Evolutionary conservation across 306 rosid genomes (phyloP).

Genomic region (Abrus pulchellus): DNA sequence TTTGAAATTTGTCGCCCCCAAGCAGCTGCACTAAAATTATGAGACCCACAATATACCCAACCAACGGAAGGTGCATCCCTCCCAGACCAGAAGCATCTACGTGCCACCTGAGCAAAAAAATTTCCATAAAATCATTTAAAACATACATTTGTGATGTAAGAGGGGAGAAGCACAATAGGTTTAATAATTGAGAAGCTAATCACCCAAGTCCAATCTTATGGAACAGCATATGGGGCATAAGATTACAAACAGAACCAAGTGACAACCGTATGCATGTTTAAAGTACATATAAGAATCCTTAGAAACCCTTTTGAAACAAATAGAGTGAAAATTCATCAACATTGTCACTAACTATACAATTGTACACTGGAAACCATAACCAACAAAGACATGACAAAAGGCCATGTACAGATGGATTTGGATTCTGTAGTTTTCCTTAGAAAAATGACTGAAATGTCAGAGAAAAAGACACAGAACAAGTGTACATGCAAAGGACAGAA

Average conservation of each 20-base stretch:
- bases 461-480: conserved; percentile 5
- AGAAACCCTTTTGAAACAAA: conserved; percentile 23
- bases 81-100: conserved; percentile 72
- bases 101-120: conserved; percentile 63
- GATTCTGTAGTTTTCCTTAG: conserved; percentile 2
- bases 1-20: conserved; percentile 76
- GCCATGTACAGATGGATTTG: neutral
- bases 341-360: neutral
- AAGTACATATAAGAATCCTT: neutral
- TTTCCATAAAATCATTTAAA: conserved; percentile 10
- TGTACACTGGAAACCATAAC: neutral
- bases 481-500: neutral
- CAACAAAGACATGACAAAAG: conserved; percentile 2
- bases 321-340: neutral
- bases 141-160: neutral
- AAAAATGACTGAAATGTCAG: neutral
- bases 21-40: conserved; percentile 91
- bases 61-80: conserved; percentile 62
- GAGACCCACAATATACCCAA: conserved; percentile 90
- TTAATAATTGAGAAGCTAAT: conserved; percentile 23
- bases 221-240: neutral
- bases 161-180: neutral
- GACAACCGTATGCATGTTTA: conserved; percentile 1
- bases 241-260: conserved; percentile 29
- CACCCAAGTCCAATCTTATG: conserved; percentile 35